Base-by-base conservation (phyloP, 2,329 filamentous ascomycete genomes). In the Chrysoporthe puriensis region DNA sequence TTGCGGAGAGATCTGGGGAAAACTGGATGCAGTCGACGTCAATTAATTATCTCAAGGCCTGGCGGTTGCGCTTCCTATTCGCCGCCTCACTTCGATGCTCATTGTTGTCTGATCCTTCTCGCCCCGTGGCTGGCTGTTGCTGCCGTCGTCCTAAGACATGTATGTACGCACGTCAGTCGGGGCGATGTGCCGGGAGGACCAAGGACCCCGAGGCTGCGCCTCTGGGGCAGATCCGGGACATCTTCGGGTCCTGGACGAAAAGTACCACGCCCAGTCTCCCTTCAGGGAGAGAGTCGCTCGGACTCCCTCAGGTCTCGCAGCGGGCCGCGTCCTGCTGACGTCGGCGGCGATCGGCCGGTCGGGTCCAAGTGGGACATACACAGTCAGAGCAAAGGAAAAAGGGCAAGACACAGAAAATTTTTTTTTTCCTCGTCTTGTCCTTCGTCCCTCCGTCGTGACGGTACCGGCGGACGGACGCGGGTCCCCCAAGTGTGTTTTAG, bases 1-100 rank as follows among this genome's bases (percentile, higher is more conserved):
- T 67, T 69, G 67, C 67, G 67, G 67, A 69, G 67, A 67, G 64
- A 69, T 69, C 67, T 67, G 67, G 67, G 65, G 64, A 69, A 69
- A 67, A 62, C 26, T 52, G 63, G 63, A 66, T 63, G 62, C 58
- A 66, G 42, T 66, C 63, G 50, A 69, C 59, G 54, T 69, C 63
- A 60, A 66, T 66, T 63, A 52, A 40, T 13, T 52, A 62, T 44
- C 58, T 48, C 58, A 61, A 61, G 5, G 13, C 21, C 34, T 2
- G 50, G 62, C 59, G 63, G 65, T 62, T 32, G 48, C 43, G 36
- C n/a, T 62, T 62, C 43, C 54, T 57, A 57, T 62, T 62, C 44
- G 57, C 18, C n/a, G 40, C 36, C 40, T 26, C 21, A 36, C 66
- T 32, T 21, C 46, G 59, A 54, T 60, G 11, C 14, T 14, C 13